phyloP scores from a whole-genome alignment of 2,329 filamentous ascomycete species.

The Colletotrichum chrysophilum region DNA sequence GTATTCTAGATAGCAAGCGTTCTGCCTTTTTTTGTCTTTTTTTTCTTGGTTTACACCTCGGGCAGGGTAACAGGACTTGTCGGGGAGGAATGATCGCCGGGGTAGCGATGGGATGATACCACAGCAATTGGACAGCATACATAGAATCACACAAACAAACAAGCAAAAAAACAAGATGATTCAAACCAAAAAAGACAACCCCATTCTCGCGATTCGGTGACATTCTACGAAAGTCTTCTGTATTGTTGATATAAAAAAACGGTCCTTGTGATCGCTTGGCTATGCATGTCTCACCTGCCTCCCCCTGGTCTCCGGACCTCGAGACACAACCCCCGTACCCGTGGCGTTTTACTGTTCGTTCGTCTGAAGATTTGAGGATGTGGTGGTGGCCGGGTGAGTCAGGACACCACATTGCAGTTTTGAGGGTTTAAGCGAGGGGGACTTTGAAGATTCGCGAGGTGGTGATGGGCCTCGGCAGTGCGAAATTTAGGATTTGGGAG shows the following conservation, averaged over 20 bases:
- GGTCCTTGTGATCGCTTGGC: not conserved
- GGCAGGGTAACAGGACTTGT: not conserved
- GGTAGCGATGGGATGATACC: conserved; percentile 5
- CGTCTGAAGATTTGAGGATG: not conserved
- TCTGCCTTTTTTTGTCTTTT: not conserved
- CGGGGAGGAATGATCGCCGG: not conserved
- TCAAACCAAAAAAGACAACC: not conserved
- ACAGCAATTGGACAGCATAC: not conserved
- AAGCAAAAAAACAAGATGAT: not conserved
- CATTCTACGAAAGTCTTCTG: not conserved
- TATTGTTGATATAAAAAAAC: not conserved
- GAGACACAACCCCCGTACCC: not conserved
- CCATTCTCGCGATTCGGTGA: not conserved
- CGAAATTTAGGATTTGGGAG: not conserved
- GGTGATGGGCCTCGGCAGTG: not conserved
- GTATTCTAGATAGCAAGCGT: conserved; percentile 1
- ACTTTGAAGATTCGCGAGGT: not conserved
- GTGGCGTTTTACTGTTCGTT: conserved; percentile 7
- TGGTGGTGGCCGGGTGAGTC: not conserved
- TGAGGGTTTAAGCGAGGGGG: not conserved
- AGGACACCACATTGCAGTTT: not conserved
- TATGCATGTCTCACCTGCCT: conserved; percentile 15
- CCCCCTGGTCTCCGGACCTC: not conserved
- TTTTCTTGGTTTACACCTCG: not conserved
- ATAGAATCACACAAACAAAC: not conserved